A percentile compares a stretch with the other conserved stretches of the same genome.
Evolutionary conservation across 805 yeast genomes (phyloP).

Genomic region (Monosporozyma unispora): DNA sequence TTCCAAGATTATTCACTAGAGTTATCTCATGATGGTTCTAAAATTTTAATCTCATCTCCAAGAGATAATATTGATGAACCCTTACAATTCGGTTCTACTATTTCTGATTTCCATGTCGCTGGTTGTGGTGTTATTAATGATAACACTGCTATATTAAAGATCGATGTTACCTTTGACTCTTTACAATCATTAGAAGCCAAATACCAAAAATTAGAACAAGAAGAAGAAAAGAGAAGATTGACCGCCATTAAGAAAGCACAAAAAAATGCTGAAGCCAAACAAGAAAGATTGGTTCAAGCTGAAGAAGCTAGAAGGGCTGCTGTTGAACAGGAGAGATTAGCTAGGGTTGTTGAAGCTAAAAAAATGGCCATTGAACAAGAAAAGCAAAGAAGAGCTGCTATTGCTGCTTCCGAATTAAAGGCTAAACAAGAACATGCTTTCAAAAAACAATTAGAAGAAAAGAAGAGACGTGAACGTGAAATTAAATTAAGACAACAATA

Average conservation of each 20-base stretch:
- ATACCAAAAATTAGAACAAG: not conserved
- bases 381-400: not conserved
- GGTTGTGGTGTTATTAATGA: conserved; percentile 19
- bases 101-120: conserved; percentile 18
- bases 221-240: conserved; percentile 2
- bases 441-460: conserved; percentile 2
- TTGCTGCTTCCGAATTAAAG: not conserved
- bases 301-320: conserved; percentile 4
- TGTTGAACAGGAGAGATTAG: conserved; percentile 4
- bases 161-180: conserved; percentile 6
- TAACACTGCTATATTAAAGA: conserved; percentile 13
- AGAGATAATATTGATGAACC: conserved; percentile 16
- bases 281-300: conserved; percentile 2
- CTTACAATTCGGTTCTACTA: conserved; percentile 13
- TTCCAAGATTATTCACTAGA: conserved; percentile 25
- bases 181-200: not conserved
- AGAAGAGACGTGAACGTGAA: not conserved
- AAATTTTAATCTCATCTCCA: conserved; percentile 15
- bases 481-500: not conserved
- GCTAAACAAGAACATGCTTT: not conserved
- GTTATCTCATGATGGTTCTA: conserved; percentile 20
- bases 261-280: conserved; percentile 3
- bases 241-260: conserved; percentile 2
- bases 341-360: not conserved
- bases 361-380: conserved; percentile 1